phyloP scores from a whole-genome alignment of 192 early-diverging fungal species.

The Dimargaris verticillata region DNA sequence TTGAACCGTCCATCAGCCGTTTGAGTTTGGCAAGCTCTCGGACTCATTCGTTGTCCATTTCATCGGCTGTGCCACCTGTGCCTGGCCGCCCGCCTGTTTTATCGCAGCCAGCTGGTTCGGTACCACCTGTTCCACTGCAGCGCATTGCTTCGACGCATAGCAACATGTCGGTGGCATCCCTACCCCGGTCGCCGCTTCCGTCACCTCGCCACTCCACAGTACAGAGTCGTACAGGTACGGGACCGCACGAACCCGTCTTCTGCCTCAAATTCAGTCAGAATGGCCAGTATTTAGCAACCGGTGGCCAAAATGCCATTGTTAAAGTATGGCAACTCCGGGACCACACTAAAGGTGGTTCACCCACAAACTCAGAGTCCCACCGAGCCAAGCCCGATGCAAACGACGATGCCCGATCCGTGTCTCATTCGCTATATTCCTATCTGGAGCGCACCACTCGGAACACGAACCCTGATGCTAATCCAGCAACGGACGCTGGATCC shows the following conservation, averaged over 20 bases:
- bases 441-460: constrained; percentile 12
- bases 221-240: background rate
- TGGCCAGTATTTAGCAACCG: constrained; percentile 62
- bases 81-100: background rate
- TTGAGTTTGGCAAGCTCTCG: background rate
- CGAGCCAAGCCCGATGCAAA: constrained; percentile 8
- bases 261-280: constrained; percentile 58
- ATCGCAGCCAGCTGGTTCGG: background rate
- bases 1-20: background rate
- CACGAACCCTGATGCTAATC: background rate
- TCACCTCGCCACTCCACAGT: background rate
- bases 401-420: no score
- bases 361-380: constrained; percentile 12
- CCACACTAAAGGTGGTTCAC: constrained; percentile 12
- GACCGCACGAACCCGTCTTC: constrained; percentile 40
- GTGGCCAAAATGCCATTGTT: constrained; percentile 56
- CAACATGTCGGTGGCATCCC: background rate
- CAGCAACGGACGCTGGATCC: no score
- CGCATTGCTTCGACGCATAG: no score
- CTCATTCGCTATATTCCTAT: constrained; percentile 12
- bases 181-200: background rate
- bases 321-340: constrained; percentile 42
- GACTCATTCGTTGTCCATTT: background rate
- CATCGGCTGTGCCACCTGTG: background rate
- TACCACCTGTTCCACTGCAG: no score